phyloP scores from a whole-genome alignment of 345 rosid genomes.

The Noccaea caerulescens region DNA sequence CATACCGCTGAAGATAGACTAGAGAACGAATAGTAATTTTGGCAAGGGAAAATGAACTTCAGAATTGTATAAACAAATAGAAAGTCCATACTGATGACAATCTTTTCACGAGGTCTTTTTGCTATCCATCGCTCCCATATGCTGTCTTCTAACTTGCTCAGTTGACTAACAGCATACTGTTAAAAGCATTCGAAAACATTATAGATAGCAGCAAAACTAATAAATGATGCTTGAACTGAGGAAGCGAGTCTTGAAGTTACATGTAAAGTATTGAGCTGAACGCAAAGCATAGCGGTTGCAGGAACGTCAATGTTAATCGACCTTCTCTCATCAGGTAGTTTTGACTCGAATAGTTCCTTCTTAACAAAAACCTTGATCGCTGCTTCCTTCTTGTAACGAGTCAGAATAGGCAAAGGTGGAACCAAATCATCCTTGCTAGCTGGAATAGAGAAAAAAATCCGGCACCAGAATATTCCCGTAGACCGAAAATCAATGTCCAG shows the following conservation, averaged over 20 bases:
- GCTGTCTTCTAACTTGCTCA: slow-evolving; percentile 91
- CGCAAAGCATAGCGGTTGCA: slow-evolving; percentile 74
- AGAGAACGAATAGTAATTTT: background rate
- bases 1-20: background rate
- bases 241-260: slow-evolving; percentile 56
- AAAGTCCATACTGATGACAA: slow-evolving; percentile 61
- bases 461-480: slow-evolving; percentile 34
- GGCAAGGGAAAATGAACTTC: slow-evolving; percentile 23
- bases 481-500: slow-evolving; percentile 17
- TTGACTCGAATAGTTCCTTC: slow-evolving; percentile 90
- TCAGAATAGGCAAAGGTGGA: slow-evolving; percentile 94
- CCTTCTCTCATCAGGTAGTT: slow-evolving; percentile 72
- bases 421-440: slow-evolving; percentile 89
- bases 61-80: slow-evolving; percentile 5
- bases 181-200: slow-evolving; percentile 35
- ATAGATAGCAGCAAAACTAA: slow-evolving; percentile 17
- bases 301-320: slow-evolving; percentile 63
- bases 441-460: slow-evolving; percentile 47
- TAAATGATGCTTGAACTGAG: slow-evolving; percentile 30
- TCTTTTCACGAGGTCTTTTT: slow-evolving; percentile 65
- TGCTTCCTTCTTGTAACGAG: slow-evolving; percentile 85
- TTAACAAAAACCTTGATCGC: slow-evolving; percentile 92
- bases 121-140: slow-evolving; percentile 81
- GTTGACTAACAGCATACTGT: slow-evolving; percentile 96
- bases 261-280: slow-evolving; percentile 87